Evolutionary conservation across 2,329 filamentous ascomycete species (phyloP).

Genomic region (Fusarium hostae): DNA sequence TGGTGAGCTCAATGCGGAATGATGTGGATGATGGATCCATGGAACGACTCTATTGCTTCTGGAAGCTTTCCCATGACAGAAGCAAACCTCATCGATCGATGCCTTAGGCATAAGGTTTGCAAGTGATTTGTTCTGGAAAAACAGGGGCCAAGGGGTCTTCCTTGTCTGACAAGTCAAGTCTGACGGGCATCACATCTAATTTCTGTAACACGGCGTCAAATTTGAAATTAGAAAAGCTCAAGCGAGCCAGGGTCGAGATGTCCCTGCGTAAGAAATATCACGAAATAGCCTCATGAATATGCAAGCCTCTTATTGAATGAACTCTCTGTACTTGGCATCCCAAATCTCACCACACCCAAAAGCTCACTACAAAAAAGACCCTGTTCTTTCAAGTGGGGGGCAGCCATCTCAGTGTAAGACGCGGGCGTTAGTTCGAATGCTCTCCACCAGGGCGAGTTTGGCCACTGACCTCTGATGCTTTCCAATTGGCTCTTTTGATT

Average conservation of each 20-base stretch:
- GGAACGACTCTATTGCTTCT: conserved; percentile 38
- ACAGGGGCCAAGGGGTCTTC: conserved; percentile 20
- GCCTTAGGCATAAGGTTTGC: conserved; percentile 31
- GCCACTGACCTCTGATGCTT: conserved; percentile 13
- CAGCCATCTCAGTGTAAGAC: conserved; percentile 37
- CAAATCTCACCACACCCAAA: conserved; percentile 18
- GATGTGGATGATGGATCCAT: conserved; percentile 32
- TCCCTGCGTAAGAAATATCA: background rate
- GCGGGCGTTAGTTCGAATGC: conserved; percentile 31
- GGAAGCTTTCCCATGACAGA: conserved; percentile 37
- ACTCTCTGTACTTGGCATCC: conserved; percentile 8
- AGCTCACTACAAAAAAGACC: conserved; percentile 15
- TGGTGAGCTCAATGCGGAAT: conserved; percentile 24
- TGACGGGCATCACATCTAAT: conserved; percentile 23
- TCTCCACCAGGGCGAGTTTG: conserved; percentile 36
- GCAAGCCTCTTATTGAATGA: conserved; percentile 25
- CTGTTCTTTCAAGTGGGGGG: conserved; percentile 32
- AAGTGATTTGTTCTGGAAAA: conserved; percentile 35
- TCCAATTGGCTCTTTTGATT: conserved; percentile 24
- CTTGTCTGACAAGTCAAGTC: conserved; percentile 17
- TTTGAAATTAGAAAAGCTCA: background rate
- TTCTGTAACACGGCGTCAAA: conserved; percentile 17
- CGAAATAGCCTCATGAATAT: conserved; percentile 10
- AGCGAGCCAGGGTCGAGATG: conserved; percentile 10
- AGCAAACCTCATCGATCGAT: background rate